phyloP scores from a whole-genome alignment of 176 grass and related monocot genomes.

The Triticum urartu region DNA sequence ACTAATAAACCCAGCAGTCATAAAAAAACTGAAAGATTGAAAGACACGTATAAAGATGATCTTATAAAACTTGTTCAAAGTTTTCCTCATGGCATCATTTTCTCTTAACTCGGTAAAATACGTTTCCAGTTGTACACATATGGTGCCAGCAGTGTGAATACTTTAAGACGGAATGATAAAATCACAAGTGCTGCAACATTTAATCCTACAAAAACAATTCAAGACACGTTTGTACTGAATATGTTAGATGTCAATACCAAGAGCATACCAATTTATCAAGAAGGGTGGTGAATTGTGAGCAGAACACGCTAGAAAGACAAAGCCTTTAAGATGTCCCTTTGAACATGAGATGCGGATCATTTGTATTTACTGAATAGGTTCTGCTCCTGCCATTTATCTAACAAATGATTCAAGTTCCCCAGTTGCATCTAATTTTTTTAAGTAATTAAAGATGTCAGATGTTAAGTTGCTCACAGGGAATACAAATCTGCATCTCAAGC shows the following conservation, averaged over 20 bases:
- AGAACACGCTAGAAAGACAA: not conserved
- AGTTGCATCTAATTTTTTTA: constrained; percentile 13
- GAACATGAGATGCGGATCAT: no score
- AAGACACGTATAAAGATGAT: not conserved
- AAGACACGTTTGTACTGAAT: not conserved
- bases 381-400: not conserved
- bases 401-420: not conserved
- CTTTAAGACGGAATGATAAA: not conserved
- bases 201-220: not conserved
- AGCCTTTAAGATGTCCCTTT: not conserved
- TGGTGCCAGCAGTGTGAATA: not conserved
- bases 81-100: not conserved
- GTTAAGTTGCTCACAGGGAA: not conserved
- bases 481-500: not conserved
- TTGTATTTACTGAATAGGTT: not conserved
- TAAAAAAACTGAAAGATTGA: constrained; percentile 8
- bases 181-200: not conserved
- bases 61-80: not conserved
- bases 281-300: not conserved
- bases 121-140: not conserved
- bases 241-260: not conserved
- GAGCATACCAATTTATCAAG: not conserved
- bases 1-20: not conserved
- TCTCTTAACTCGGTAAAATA: not conserved
- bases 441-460: not conserved